phyloP scores from a whole-genome alignment of 73 alveolate genomes.

The Uronychia binucleata region DNA sequence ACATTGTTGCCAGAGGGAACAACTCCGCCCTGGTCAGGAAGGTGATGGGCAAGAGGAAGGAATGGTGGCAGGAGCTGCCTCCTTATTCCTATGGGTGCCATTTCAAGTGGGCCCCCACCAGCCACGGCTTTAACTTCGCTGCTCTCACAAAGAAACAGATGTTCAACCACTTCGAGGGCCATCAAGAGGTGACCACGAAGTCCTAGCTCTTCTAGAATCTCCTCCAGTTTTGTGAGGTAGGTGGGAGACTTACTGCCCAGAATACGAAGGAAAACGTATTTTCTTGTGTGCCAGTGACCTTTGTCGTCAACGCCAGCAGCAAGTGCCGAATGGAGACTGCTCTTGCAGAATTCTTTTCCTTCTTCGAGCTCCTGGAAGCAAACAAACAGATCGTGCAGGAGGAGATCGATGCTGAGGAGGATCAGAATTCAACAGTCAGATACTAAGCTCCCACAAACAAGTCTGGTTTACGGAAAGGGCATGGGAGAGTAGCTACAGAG shows the following conservation, averaged over 20 bases:
- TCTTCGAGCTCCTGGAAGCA: constrained; percentile 34
- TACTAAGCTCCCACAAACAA: no score
- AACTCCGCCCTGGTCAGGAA: constrained; percentile 39
- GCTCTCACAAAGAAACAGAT: constrained; percentile 63
- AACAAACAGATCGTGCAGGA: constrained; percentile 22
- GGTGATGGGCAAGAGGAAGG: constrained; percentile 37
- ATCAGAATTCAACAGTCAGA: no score
- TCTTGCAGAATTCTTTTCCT: constrained; percentile 15
- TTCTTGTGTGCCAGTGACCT: constrained; percentile 78
- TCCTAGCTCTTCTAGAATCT: constrained; percentile 82
- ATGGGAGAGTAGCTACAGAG: neutral
- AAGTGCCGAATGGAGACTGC: constrained; percentile 11
- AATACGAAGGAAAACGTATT: constrained; percentile 71
- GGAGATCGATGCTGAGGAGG: no score
- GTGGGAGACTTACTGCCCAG: constrained; percentile 40
- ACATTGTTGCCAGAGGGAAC: constrained; percentile 65
- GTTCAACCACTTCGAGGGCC: constrained; percentile 94
- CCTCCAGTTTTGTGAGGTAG: constrained; percentile 26
- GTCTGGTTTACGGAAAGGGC: neutral
- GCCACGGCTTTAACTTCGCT: constrained; percentile 73
- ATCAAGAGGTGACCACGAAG: constrained; percentile 82
- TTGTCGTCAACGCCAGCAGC: constrained; percentile 14
- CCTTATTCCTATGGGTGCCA: constrained; percentile 28
- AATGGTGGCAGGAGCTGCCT: constrained; percentile 37
- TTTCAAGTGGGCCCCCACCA: constrained; percentile 81